These are phyloP conservation scores for Globisporangium alternatum DNA, from an alignment of 352 stramenopile genomes.

Conservation along the genomic window DNA sequence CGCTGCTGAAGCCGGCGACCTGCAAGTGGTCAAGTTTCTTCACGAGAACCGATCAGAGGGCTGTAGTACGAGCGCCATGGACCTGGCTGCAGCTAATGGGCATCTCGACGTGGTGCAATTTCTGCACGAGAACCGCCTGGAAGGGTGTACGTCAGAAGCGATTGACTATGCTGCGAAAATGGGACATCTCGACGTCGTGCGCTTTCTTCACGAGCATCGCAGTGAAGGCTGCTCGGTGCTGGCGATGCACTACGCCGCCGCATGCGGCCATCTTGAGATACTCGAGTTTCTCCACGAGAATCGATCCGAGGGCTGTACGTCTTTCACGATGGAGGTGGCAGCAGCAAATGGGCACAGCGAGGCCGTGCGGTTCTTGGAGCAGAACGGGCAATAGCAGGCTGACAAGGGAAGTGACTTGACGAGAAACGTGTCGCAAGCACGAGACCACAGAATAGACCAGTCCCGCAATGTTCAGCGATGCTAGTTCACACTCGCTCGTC, in stretches of 20 bases:
- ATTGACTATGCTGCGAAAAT: conserved; percentile 8
- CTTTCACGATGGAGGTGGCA: conserved; percentile 1
- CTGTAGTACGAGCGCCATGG: conserved; percentile 3
- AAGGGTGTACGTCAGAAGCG: conserved; percentile 6
- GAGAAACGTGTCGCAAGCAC: background rate
- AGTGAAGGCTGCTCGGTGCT: conserved; percentile 1
- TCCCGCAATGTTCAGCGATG: background rate
- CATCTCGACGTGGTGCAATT: background rate
- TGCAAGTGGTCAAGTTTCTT: conserved; percentile 1
- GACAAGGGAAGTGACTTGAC: background rate
- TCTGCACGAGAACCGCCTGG: background rate
- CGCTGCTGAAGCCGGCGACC: background rate
- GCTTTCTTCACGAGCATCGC: background rate
- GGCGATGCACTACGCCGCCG: conserved; percentile 9
- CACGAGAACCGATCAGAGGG: conserved; percentile 5
- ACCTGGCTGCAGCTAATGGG: conserved; percentile 3
- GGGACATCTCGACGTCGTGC: conserved; percentile 1
- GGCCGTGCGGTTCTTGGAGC: background rate
- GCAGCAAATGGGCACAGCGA: background rate
- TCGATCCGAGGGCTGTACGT: conserved; percentile 1
- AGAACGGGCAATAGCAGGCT: background rate
- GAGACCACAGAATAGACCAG: background rate
- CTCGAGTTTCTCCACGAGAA: background rate
- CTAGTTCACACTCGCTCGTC: too few relatives aligned
- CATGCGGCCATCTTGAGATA: background rate